phyloP scores from a whole-genome alignment of 2,329 filamentous ascomycete species.

The Trichothecium roseum region DNA sequence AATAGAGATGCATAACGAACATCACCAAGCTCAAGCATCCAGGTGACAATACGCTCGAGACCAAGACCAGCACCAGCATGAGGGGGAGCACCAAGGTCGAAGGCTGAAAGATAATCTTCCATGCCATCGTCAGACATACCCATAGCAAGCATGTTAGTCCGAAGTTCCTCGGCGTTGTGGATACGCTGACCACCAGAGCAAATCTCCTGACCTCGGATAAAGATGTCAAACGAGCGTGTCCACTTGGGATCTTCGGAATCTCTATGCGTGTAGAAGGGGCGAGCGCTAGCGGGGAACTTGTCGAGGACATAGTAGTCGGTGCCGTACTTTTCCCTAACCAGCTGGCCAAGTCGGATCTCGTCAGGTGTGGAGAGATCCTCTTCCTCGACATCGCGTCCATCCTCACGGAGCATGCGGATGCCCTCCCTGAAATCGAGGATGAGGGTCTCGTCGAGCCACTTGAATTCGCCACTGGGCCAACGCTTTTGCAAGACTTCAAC shows the following conservation, averaged over 20 bases:
- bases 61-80: conserved; percentile 88
- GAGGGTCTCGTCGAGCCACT: conserved; percentile 79
- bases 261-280: conserved; percentile 87
- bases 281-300: conserved; percentile 76
- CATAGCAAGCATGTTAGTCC: conserved; percentile 62
- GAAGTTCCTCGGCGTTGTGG: conserved; percentile 65
- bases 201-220: conserved; percentile 87
- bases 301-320: conserved; percentile 93
- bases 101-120: conserved; percentile 83
- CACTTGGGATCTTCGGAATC: conserved; percentile 60
- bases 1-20: conserved; percentile 83
- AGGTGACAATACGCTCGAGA: conserved; percentile 77
- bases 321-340: conserved; percentile 76
- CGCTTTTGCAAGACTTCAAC: conserved; percentile 71
- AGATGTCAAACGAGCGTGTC: conserved; percentile 94
- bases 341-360: conserved; percentile 73
- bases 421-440: conserved; percentile 72
- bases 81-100: conserved; percentile 79
- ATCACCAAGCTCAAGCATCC: conserved; percentile 77
- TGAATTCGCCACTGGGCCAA: conserved; percentile 77
- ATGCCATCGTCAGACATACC: conserved; percentile 74
- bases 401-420: conserved; percentile 71
- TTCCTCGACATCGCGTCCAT: conserved; percentile 61
- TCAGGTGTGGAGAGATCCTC: conserved; percentile 80
- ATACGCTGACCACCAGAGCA: conserved; percentile 90